Evolutionary conservation across 768 basidiomycete species (phyloP), one percentile per base, ranked within the genome.

Genomic region (Psilocybe tampanensis): DNA sequence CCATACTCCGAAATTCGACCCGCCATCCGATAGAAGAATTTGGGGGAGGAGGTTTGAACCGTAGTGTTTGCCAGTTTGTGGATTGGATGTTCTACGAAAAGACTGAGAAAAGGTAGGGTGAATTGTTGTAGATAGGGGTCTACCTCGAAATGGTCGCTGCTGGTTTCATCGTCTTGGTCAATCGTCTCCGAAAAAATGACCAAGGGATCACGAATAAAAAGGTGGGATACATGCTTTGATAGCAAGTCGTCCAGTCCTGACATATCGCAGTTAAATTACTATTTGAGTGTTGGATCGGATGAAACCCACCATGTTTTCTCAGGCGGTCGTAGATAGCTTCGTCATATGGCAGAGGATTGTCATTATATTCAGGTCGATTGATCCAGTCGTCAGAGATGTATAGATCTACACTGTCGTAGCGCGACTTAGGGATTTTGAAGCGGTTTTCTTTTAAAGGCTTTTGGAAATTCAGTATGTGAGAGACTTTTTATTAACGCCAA

Each of bases 1-100:
- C 97, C 97, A 98, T 98, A 70, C 92, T 94, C 55, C 97, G 82
- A 74, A 99, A 99, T 70, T 99, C 97, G 4, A 98, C 96, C 39
- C 97, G 82, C 97, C 97, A 99, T 29, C 96, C 97, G 53, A 98
- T 98, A 7, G 86, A 71, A 5, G 96, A 94, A 53, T 91, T 88
- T 4, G 92, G 88, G 23, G 97, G 96, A 12, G 97, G 97, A 2
- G 97, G 97, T 70, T 99, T 99, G 83, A 99, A 99, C 47, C 97
- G 86, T 29, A 99, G 79, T 0, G 97, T 98, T 75, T 99, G 97
- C 97, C 97, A 99, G 67, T 99, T 99, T 3, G 97, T 99, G 2
- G 97, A 98, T 83, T 99, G 97, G 22, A 99, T 89, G 67, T 98
- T 98, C 91, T 96, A 21, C 15, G 2, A 17, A 17, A 13, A 26